phyloP scores from a whole-genome alignment of 2,329 filamentous ascomycete genomes.

The Penicillium palitans region DNA sequence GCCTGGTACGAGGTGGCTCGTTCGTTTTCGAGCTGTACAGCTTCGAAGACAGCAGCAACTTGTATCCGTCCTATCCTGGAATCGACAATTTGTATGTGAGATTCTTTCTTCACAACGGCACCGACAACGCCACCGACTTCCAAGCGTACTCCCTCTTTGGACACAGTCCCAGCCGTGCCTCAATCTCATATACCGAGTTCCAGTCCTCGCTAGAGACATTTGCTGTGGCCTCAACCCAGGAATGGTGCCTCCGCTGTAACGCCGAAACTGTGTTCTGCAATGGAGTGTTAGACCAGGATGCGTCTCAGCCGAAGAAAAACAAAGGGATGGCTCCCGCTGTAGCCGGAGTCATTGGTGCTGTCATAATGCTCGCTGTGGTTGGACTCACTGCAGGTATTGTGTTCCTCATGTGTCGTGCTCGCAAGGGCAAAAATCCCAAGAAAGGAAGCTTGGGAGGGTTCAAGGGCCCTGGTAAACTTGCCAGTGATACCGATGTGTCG shows the following conservation, averaged over 20 bases:
- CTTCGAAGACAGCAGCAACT: constrained; percentile 32
- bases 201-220: constrained; percentile 46
- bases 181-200: constrained; percentile 56
- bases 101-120: constrained; percentile 60
- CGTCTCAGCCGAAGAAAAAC: constrained; percentile 8
- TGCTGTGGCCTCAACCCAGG: constrained; percentile 44
- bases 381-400: constrained; percentile 43
- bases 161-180: constrained; percentile 43
- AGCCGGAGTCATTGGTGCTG: constrained; percentile 58
- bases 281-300: constrained; percentile 36
- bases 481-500: constrained; percentile 55
- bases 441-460: constrained; percentile 53
- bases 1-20: constrained; percentile 51
- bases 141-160: constrained; percentile 3
- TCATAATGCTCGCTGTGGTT: constrained; percentile 52
- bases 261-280: constrained; percentile 53
- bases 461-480: constrained; percentile 57
- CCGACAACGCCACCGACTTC: constrained; percentile 31
- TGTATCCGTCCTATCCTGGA: constrained; percentile 40
- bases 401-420: constrained; percentile 48
- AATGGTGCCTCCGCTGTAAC: constrained; percentile 56
- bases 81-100: constrained; percentile 54
- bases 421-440: constrained; percentile 39
- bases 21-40: constrained; percentile 56
- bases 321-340: constrained; percentile 46